Evolutionary conservation across 202 grass and related monocot species (phyloP).

Genomic region (Thinopyrum obtusiflorum): DNA sequence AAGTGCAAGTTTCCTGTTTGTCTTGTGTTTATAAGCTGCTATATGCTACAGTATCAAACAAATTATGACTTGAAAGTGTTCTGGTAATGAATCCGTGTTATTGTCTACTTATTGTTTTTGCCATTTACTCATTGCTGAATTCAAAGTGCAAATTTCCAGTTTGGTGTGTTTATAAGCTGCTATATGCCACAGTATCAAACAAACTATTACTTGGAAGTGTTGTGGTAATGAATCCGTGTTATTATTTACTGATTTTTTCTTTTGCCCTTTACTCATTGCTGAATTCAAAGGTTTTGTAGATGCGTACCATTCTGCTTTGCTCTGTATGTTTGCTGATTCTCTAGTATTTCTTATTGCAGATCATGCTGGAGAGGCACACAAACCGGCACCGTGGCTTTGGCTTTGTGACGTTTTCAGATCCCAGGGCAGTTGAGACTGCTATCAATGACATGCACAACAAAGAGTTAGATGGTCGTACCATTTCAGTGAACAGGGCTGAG

Average conservation of each 20-base stretch:
- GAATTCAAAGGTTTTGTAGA: not conserved
- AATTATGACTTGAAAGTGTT: not conserved
- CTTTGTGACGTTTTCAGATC: slow-evolving; percentile 74
- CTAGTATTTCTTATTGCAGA: slow-evolving; percentile 34
- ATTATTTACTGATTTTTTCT: slow-evolving; percentile 9
- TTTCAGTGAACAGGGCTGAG: slow-evolving; percentile 85
- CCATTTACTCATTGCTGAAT: not conserved
- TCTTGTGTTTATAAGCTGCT: too few species aligned
- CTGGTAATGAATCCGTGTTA: not conserved
- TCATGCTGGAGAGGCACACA: slow-evolving; percentile 74
- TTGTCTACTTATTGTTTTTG: not conserved
- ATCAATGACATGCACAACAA: slow-evolving; percentile 72
- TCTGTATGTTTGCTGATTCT: slow-evolving; percentile 6
- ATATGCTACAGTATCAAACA: not conserved
- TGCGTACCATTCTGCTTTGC: not conserved
- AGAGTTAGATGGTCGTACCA: slow-evolving; percentile 63
- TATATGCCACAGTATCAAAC: not conserved
- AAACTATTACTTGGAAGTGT: not conserved
- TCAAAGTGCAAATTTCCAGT: not conserved
- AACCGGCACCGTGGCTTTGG: slow-evolving; percentile 75
- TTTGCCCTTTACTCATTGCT: not conserved
- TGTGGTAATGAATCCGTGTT: not conserved
- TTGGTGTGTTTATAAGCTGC: not conserved
- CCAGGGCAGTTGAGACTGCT: slow-evolving; percentile 53
- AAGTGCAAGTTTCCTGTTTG: too few species aligned